A percentile compares a stretch with the other conserved stretches of the same genome.
Evolutionary conservation across 352 stramenopile species (phyloP).

Genomic region (Aphanomyces cochlioides): DNA sequence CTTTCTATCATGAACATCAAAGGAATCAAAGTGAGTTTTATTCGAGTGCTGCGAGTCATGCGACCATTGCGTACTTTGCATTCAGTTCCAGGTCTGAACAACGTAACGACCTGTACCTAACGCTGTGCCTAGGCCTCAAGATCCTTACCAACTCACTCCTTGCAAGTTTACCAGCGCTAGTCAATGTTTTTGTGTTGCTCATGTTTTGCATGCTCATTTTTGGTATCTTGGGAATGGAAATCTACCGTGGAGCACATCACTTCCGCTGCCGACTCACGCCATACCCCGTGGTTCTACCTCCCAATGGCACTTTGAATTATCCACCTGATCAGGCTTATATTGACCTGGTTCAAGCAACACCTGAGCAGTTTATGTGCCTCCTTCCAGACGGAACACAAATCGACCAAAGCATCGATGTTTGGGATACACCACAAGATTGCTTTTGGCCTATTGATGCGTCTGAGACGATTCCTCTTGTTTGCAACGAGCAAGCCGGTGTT

Average conservation of each 20-base stretch:
- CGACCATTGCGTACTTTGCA: constrained; percentile 55
- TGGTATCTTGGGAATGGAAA: constrained; percentile 74
- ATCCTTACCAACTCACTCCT: constrained; percentile 75
- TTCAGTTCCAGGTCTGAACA: constrained; percentile 17
- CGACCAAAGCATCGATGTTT: constrained; percentile 37
- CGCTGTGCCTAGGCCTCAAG: constrained; percentile 51
- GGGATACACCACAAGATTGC: constrained; percentile 59
- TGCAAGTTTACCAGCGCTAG: constrained; percentile 65
- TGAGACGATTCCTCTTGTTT: constrained; percentile 52
- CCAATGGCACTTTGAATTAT: constrained; percentile 29
- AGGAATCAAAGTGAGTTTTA: constrained; percentile 53
- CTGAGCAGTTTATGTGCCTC: background rate
- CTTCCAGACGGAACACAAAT: background rate
- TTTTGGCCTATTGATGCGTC: constrained; percentile 84
- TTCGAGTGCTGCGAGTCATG: constrained; percentile 88
- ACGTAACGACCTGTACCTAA: background rate
- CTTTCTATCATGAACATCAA: constrained; percentile 92
- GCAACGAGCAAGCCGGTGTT: constrained; percentile 43
- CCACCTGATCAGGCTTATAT: background rate
- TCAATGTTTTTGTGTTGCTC: constrained; percentile 78
- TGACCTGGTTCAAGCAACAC: background rate
- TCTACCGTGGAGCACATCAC: constrained; percentile 71
- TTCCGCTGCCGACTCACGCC: constrained; percentile 65
- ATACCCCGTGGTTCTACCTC: background rate
- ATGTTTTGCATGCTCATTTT: constrained; percentile 84